phyloP scores from a whole-genome alignment of 768 basidiomycete species.

The Trametes punicea region DNA sequence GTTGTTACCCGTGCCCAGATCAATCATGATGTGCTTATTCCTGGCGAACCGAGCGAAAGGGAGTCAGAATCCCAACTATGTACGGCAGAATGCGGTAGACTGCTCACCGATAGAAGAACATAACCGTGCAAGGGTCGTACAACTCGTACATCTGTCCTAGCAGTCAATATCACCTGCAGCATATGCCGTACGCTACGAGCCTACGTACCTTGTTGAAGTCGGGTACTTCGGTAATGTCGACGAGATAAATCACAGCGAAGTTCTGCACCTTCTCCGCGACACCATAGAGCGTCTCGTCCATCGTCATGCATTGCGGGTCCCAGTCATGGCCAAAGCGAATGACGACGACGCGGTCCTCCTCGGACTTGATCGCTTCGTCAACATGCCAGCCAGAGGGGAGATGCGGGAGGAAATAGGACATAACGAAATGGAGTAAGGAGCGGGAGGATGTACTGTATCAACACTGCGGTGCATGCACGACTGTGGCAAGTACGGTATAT shows the following conservation, averaged over 20 bases:
- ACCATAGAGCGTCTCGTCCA: conserved; percentile 94
- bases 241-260: conserved; percentile 94
- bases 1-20: conserved; percentile 98
- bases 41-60: conserved; percentile 47
- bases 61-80: background rate
- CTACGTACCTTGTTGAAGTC: conserved; percentile 92
- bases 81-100: background rate
- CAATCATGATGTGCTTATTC: conserved; percentile 99
- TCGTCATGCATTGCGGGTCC: conserved; percentile 95
- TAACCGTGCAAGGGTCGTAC: conserved; percentile 95
- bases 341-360: conserved; percentile 93
- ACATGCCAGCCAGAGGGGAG: conserved; percentile 96
- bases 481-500: too few species aligned
- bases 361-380: conserved; percentile 97
- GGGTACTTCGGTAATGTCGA: conserved; percentile 94
- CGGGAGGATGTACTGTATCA: background rate
- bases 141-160: conserved; percentile 84
- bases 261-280: conserved; percentile 98
- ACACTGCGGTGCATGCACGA: too few species aligned
- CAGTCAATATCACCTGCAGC: too few species aligned
- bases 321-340: conserved; percentile 94
- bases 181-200: background rate
- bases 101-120: conserved; percentile 93
- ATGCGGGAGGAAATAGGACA: conserved; percentile 91
- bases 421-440: conserved; percentile 28